phyloP scores from a whole-genome alignment of 345 rosid species.

The Populus alba region DNA sequence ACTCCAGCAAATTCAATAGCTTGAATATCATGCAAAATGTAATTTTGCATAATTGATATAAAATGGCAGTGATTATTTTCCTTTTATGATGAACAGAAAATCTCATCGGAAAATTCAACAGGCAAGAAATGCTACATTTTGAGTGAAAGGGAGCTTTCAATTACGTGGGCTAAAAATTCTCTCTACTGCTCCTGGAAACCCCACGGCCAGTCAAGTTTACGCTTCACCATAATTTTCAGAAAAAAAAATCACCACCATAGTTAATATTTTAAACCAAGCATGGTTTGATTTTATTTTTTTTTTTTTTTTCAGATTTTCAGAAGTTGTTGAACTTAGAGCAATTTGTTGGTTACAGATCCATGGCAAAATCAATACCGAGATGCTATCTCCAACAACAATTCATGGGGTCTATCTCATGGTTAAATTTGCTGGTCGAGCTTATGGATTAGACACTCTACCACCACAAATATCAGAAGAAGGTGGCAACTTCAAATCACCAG shows the following conservation, averaged over 20 bases:
- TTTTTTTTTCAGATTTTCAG: constrained; percentile 31
- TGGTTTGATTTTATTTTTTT: background rate
- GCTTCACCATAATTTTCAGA: background rate
- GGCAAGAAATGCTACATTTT: constrained; percentile 23
- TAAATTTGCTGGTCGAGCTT: constrained; percentile 35
- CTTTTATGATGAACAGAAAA: constrained; percentile 8
- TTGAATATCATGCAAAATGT: too few relatives aligned
- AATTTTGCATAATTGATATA: background rate
- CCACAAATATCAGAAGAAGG: constrained; percentile 35
- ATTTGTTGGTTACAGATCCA: constrained; percentile 46
- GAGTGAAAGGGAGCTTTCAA: constrained; percentile 36
- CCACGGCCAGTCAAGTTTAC: constrained; percentile 26
- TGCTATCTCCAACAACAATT: constrained; percentile 35
- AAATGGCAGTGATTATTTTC: too few relatives aligned
- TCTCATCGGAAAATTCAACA: constrained; percentile 30
- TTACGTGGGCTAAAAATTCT: constrained; percentile 36
- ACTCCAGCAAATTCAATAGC: too few relatives aligned
- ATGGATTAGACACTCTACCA: constrained; percentile 44
- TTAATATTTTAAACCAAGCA: too few relatives aligned
- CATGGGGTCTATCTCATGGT: constrained; percentile 45
- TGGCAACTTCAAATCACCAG: constrained; percentile 12
- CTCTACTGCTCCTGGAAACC: constrained; percentile 44
- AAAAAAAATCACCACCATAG: too few relatives aligned
- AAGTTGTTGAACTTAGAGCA: constrained; percentile 42
- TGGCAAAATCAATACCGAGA: constrained; percentile 27